Conservation (phyloP, 768 basidiomycete genomes). For the Termitomyces sp. region DNA sequence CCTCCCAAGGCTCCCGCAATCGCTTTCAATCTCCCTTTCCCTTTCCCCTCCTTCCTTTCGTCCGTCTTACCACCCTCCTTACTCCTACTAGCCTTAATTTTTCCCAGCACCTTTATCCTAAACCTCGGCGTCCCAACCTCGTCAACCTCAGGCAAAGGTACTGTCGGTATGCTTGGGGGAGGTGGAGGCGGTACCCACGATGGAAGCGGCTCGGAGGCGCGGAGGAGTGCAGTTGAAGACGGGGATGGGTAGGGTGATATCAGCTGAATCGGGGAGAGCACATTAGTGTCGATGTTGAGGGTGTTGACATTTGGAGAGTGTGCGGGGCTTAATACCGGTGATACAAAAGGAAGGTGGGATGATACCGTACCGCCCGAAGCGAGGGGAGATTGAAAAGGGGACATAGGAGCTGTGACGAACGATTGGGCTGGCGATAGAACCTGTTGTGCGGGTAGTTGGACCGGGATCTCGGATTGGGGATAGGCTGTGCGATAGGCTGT, state of each 20-base stretch:
- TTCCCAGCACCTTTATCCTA: slow-evolving; percentile 24
- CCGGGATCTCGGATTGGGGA: neutral
- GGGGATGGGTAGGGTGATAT: neutral
- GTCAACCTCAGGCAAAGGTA: slow-evolving; percentile 16
- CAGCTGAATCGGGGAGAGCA: neutral
- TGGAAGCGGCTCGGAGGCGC: slow-evolving; percentile 3
- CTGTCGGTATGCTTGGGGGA: slow-evolving; percentile 10
- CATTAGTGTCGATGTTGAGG: neutral
- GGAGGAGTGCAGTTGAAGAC: neutral
- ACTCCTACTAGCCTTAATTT: slow-evolving; percentile 6
- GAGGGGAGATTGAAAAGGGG: neutral
- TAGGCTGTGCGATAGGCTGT: no score
- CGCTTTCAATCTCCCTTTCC: neutral
- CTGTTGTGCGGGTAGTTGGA: neutral
- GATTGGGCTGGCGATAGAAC: slow-evolving; percentile 2
- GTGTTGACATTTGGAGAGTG: neutral
- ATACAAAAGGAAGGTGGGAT: neutral
- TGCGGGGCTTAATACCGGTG: neutral
- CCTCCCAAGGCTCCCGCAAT: neutral
- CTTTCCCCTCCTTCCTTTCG: neutral
- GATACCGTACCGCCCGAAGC: neutral
- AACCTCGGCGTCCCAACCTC: neutral
- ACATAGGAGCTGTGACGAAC: neutral
- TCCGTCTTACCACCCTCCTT: neutral
- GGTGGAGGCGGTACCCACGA: slow-evolving; percentile 10